Evolutionary conservation across 192 early-diverging fungal genomes (phyloP).

Genomic region (Lobulomyces angularis): DNA sequence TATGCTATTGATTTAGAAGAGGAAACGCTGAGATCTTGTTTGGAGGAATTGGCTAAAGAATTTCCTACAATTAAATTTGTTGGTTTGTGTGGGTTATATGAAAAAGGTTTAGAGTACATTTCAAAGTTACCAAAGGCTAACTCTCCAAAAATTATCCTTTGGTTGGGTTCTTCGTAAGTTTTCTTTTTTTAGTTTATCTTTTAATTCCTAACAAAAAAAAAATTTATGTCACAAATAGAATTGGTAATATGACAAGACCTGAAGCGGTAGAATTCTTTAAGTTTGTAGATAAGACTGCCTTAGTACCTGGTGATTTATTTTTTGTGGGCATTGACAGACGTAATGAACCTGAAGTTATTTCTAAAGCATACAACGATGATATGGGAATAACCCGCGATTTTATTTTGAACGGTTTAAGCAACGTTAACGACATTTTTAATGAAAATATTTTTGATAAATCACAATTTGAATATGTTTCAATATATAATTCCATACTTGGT

Average conservation of each 20-base stretch:
- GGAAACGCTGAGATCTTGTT: constrained; percentile 57
- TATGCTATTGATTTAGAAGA: constrained; percentile 84
- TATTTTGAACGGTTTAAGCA: constrained; percentile 70
- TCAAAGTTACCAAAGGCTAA: constrained; percentile 21
- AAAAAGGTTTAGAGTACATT: constrained; percentile 61
- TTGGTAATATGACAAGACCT: constrained; percentile 60
- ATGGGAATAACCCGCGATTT: constrained; percentile 65
- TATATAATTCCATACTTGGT: constrained; percentile 58
- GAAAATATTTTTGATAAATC: constrained; percentile 41
- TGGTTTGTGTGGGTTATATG: constrained; percentile 81
- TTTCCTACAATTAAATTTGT: constrained; percentile 58
- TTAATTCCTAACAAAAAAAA: no score
- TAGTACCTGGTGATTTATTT: constrained; percentile 61
- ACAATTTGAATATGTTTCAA: constrained; percentile 59
- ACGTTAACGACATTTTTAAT: constrained; percentile 58
- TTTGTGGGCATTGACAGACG: constrained; percentile 77
- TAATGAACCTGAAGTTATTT: constrained; percentile 56
- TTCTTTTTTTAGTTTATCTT: no score
- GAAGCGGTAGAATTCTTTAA: constrained; percentile 59
- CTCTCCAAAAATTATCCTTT: constrained; percentile 59
- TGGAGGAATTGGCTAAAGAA: constrained; percentile 44
- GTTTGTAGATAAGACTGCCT: constrained; percentile 35
- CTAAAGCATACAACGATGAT: constrained; percentile 74
- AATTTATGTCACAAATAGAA: no score
- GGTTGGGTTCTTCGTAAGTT: constrained; percentile 90